Percentiles rank a stretch among this genome's conserved stretches.
These are phyloP conservation scores for Gossypium gossypioides DNA, from an alignment of 441 rosid genomes.

Conservation along the genomic window DNA sequence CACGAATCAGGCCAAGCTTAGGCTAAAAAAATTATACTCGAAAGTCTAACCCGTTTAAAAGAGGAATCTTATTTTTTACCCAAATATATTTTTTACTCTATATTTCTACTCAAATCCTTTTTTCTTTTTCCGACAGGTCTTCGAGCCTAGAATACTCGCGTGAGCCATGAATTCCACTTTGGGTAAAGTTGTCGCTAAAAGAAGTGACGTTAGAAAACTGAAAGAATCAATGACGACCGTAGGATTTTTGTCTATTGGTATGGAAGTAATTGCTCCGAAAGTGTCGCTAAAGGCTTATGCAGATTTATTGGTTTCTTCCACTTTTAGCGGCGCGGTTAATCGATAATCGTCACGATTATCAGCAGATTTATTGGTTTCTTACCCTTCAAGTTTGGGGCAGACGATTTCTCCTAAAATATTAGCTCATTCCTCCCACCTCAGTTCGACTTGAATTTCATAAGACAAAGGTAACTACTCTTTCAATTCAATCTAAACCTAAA, in stretches of 20 bases:
- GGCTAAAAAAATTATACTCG: no score
- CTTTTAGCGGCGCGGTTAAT: slow-evolving; percentile 8
- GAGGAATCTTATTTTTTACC: no score
- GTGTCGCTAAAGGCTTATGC: neutral
- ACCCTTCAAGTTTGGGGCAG: neutral
- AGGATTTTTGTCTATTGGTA: neutral
- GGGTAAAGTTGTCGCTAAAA: neutral
- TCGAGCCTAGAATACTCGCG: no score
- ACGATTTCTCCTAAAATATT: neutral
- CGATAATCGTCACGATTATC: neutral
- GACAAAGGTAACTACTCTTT: slow-evolving; percentile 2
- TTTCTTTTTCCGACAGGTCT: no score
- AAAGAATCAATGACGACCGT: neutral
- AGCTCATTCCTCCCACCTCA: neutral
- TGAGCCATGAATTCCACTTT: no score
- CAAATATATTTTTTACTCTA: no score
- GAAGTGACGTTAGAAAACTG: neutral
- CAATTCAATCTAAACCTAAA: neutral
- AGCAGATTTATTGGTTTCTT: no score
- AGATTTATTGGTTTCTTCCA: neutral
- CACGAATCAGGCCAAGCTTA: no score
- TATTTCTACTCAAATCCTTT: no score
- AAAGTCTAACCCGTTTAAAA: no score
- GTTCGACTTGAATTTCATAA: neutral
- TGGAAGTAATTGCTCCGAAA: neutral